phyloP scores from a whole-genome alignment of 2,329 filamentous ascomycete genomes.

The Phialemoniopsis sp. region DNA sequence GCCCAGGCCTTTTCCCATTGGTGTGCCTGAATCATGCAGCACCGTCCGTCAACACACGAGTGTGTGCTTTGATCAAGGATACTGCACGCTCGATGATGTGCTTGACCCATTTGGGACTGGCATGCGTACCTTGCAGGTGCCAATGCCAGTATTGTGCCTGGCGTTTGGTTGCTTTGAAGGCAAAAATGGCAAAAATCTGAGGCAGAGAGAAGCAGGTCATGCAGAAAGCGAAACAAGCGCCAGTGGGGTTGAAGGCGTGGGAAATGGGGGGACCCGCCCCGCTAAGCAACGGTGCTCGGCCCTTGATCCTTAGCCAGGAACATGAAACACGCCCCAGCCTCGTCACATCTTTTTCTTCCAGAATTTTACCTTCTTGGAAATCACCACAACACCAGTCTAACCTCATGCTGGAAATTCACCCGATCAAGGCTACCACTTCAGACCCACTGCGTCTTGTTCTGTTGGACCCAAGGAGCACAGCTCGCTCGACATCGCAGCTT shows the following conservation, averaged over 20 bases:
- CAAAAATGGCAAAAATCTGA: background rate
- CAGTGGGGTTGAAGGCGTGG: constrained; percentile 1
- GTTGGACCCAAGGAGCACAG: background rate
- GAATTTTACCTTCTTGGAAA: constrained; percentile 10
- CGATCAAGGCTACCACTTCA: background rate
- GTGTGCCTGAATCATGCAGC: constrained; percentile 15
- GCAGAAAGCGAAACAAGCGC: constrained; percentile 20
- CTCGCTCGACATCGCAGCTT: background rate
- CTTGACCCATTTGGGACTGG: background rate
- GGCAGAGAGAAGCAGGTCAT: constrained; percentile 11
- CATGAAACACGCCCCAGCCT: constrained; percentile 15
- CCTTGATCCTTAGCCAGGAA: constrained; percentile 14
- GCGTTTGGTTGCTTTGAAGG: constrained; percentile 3
- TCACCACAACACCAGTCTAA: background rate
- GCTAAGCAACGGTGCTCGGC: background rate
- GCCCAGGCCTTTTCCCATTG: constrained; percentile 7
- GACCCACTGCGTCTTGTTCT: background rate
- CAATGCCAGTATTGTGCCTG: background rate
- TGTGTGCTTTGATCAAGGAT: constrained; percentile 1
- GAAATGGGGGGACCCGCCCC: background rate
- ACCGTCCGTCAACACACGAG: constrained; percentile 1
- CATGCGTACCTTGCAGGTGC: background rate
- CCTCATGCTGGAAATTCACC: background rate
- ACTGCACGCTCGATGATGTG: background rate
- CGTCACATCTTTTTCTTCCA: constrained; percentile 14